phyloP scores from a whole-genome alignment of 768 basidiomycete species.

The Boletus rubescentipes region DNA sequence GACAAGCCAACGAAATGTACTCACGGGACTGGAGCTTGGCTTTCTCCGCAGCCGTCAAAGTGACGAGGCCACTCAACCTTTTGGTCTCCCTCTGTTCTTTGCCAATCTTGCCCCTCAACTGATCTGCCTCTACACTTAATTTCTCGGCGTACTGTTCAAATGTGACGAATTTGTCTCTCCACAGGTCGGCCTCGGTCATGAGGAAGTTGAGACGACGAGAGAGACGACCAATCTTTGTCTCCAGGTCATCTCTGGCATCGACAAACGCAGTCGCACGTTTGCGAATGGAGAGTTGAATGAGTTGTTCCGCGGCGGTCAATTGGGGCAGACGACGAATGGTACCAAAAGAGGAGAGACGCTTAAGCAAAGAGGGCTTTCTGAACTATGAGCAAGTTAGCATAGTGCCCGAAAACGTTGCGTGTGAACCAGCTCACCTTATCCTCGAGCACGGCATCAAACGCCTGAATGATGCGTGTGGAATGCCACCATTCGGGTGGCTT shows the following conservation, averaged over 20 bases:
- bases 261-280: slow-evolving; percentile 94
- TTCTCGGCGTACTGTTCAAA: slow-evolving; percentile 95
- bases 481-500: slow-evolving; percentile 95
- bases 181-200: slow-evolving; percentile 87
- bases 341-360: slow-evolving; percentile 79
- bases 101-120: slow-evolving; percentile 84
- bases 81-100: slow-evolving; percentile 89
- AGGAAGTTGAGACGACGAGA: slow-evolving; percentile 85
- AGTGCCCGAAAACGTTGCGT: not conserved
- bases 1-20: slow-evolving; percentile 29
- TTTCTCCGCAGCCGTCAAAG: slow-evolving; percentile 77
- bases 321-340: slow-evolving; percentile 66
- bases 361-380: slow-evolving; percentile 86
- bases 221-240: slow-evolving; percentile 89
- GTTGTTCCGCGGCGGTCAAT: slow-evolving; percentile 77
- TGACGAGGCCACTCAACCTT: slow-evolving; percentile 76
- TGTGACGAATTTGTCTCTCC: slow-evolving; percentile 92
- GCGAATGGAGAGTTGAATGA: slow-evolving; percentile 85
- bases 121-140: slow-evolving; percentile 80
- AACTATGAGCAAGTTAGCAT: slow-evolving; percentile 44
- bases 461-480: slow-evolving; percentile 85
- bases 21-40: slow-evolving; percentile 72
- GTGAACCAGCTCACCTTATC: slow-evolving; percentile 58
- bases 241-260: slow-evolving; percentile 89
- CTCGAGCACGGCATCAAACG: slow-evolving; percentile 83